Evolutionary conservation across 2,329 filamentous ascomycete genomes (phyloP).

Genomic region (Xylariaceae sp.): DNA sequence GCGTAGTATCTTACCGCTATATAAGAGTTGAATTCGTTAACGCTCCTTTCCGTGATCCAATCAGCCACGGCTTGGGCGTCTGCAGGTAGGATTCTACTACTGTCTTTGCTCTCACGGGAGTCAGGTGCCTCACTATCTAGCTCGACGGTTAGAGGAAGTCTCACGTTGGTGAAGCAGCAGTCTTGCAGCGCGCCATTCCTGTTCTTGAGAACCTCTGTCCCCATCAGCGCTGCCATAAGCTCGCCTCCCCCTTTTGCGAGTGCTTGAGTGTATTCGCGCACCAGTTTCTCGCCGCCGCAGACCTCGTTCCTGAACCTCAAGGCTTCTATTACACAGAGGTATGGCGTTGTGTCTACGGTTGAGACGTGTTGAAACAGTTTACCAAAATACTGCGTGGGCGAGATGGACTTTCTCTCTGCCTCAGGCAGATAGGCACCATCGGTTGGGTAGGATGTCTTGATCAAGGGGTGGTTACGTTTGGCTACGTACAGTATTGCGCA

Average conservation of each 20-base stretch:
- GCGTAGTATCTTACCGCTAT: conserved; percentile 39
- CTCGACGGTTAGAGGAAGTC: conserved; percentile 55
- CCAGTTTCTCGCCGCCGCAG: conserved; percentile 68
- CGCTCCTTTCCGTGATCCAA: conserved; percentile 40
- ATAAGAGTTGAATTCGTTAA: conserved; percentile 40
- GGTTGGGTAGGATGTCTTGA: conserved; percentile 71
- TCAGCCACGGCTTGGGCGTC: conserved; percentile 34
- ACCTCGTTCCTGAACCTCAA: conserved; percentile 65
- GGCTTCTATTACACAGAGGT: conserved; percentile 66
- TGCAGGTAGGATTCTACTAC: conserved; percentile 23
- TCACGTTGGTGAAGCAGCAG: conserved; percentile 68
- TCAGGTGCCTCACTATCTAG: neutral
- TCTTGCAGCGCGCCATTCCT: conserved; percentile 53
- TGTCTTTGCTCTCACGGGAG: neutral
- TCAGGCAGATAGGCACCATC: conserved; percentile 67
- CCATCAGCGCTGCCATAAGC: conserved; percentile 61
- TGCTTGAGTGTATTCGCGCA: conserved; percentile 61
- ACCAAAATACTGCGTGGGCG: conserved; percentile 59
- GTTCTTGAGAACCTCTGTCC: conserved; percentile 68
- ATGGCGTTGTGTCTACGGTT: conserved; percentile 68
- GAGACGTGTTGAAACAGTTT: conserved; percentile 69
- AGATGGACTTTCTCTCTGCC: conserved; percentile 20
- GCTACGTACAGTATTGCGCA: conserved; percentile 75
- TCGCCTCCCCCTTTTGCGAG: conserved; percentile 63
- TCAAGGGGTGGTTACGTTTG: conserved; percentile 66